A percentile compares a stretch with the other conserved stretches of the same genome.
Conservation (phyloP, 257 asterid genomes). For the Paulownia fortunei region DNA sequence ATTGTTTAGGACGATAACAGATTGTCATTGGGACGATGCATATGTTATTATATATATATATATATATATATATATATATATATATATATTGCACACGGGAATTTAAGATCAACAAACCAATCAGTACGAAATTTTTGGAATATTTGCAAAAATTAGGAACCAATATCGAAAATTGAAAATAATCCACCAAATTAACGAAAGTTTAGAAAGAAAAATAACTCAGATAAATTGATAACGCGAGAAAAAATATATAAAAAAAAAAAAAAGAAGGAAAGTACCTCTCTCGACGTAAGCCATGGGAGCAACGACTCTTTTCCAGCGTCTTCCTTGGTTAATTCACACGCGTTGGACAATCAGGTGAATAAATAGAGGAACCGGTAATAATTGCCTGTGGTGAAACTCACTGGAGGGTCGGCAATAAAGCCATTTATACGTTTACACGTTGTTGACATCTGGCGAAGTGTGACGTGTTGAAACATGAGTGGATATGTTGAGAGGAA, state of each 20-base stretch:
- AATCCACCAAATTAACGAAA: not conserved
- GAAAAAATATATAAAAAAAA: not conserved
- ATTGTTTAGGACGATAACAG: not conserved
- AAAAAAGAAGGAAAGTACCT: constrained; percentile 40
- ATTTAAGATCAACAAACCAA: not conserved
- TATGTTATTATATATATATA: not conserved
- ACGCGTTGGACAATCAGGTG: not conserved
- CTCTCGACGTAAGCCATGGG: constrained; percentile 84
- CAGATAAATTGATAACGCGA: not conserved
- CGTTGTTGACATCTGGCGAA: not conserved
- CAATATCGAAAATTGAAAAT: not conserved
- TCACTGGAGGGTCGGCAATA: not conserved
- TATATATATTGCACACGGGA: not conserved
- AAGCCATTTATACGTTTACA: not conserved
- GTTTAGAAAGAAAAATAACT: not conserved
- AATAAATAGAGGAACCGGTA: constrained; percentile 6
- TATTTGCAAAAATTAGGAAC: constrained; percentile 2
- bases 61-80: not conserved
- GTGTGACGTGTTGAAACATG: constrained; percentile 20
- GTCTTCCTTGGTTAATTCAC: constrained; percentile 30
- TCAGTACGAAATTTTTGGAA: not conserved
- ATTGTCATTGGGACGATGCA: not conserved
- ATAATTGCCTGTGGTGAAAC: constrained; percentile 16
- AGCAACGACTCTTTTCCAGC: constrained; percentile 36
- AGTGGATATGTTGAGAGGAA: not conserved